Conservation (phyloP, 1,284 basidiomycete genomes). For the Termitomyces sp. region DNA sequence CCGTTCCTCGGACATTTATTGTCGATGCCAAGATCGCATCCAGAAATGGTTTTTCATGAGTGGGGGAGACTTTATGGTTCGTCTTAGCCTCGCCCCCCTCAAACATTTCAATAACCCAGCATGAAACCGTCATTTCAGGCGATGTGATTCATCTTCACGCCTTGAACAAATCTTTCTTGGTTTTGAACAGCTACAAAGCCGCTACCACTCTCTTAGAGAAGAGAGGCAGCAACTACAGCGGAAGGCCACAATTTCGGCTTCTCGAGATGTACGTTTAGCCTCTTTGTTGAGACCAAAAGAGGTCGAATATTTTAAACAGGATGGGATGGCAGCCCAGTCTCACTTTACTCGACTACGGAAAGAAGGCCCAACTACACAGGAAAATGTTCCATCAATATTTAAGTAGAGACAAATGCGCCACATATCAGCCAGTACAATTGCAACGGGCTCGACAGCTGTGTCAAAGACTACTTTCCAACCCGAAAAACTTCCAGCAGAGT, state of each 20-base stretch:
- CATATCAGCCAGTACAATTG: constrained; percentile 4
- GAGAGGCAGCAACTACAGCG: constrained; percentile 10
- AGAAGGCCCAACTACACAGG: not conserved
- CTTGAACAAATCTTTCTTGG: constrained; percentile 1
- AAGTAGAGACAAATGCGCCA: not conserved
- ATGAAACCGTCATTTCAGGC: not conserved
- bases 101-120: not conserved
- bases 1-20: constrained; percentile 12
- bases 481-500: not conserved
- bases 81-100: not conserved
- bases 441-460: constrained; percentile 2
- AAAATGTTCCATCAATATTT: constrained; percentile 9
- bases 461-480: not conserved
- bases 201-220: constrained; percentile 9
- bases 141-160: constrained; percentile 8
- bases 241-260: constrained; percentile 8
- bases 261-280: constrained; percentile 8
- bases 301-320: not conserved
- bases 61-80: constrained; percentile 14
- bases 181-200: constrained; percentile 12
- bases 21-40: constrained; percentile 3
- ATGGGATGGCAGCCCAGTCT: constrained; percentile 7
- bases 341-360: constrained; percentile 5
- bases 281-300: not conserved
- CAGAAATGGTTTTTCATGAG: constrained; percentile 11